phyloP scores from a whole-genome alignment of 208 protist genomes.

The Trypanosoma melophagium region DNA sequence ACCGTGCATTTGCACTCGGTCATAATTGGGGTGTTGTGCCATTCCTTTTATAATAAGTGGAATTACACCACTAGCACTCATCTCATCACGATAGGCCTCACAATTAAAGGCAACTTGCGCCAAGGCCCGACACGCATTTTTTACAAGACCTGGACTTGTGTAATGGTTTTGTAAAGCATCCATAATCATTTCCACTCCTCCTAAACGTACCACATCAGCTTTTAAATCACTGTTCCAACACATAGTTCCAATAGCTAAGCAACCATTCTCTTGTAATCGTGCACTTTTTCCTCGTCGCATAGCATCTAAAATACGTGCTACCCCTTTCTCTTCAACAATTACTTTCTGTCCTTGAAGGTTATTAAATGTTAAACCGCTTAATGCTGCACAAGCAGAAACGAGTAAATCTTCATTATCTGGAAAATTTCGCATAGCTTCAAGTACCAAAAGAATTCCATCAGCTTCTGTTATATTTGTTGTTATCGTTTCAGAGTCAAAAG shows the following conservation, averaged over 20 bases:
- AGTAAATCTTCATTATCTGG: constrained; percentile 80
- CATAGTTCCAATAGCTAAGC: constrained; percentile 89
- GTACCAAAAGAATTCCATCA: constrained; percentile 69
- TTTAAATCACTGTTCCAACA: constrained; percentile 92
- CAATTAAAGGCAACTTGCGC: constrained; percentile 90
- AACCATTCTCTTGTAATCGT: constrained; percentile 85
- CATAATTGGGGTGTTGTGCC: constrained; percentile 81
- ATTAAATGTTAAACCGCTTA: constrained; percentile 88
- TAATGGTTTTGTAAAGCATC: constrained; percentile 79
- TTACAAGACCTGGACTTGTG: constrained; percentile 77
- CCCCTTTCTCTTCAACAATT: constrained; percentile 73
- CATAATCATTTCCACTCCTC: constrained; percentile 83
- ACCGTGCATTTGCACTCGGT: constrained; percentile 89
- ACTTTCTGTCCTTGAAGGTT: constrained; percentile 80
- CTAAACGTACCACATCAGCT: constrained; percentile 78
- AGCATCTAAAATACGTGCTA: constrained; percentile 75
- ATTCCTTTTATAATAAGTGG: constrained; percentile 86
- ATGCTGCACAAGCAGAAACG: constrained; percentile 77
- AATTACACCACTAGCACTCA: constrained; percentile 83
- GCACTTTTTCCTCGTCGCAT: constrained; percentile 80
- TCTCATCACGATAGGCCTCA: constrained; percentile 85
- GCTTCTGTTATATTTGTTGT: constrained; percentile 77
- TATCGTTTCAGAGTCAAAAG: constrained; percentile 90
- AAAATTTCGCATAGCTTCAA: constrained; percentile 83
- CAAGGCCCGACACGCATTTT: constrained; percentile 88